Evolutionary conservation across 148 eudicot species (phyloP).

Genomic region (Persicaria tinctoria): DNA sequence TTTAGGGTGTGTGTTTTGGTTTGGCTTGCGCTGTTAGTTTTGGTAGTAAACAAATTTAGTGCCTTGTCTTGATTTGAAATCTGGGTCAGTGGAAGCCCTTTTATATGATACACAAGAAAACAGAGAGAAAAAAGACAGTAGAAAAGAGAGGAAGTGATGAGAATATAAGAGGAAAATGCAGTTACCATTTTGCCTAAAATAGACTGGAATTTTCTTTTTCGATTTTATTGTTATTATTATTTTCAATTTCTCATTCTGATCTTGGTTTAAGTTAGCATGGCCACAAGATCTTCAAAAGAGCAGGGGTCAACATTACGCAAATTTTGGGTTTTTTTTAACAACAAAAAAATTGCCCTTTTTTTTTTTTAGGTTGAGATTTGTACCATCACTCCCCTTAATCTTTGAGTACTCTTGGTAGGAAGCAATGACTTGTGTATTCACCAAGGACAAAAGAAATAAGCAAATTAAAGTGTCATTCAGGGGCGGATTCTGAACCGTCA

Average conservation of each 20-base stretch:
- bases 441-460: neutral
- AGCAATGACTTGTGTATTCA: neutral
- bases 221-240: neutral
- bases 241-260: neutral
- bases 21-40: neutral
- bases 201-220: neutral
- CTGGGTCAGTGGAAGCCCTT: neutral
- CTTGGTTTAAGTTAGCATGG: neutral
- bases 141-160: conserved; percentile 17
- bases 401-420: conserved; percentile 3
- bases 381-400: neutral
- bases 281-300: conserved; percentile 8
- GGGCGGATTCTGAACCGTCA: too few species aligned
- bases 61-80: neutral
- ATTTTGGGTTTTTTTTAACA: neutral
- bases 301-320: neutral
- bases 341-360: neutral
- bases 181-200: conserved; percentile 7
- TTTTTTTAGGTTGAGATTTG: neutral
- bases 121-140: conserved; percentile 1
- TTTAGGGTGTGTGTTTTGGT: neutral
- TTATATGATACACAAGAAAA: neutral
- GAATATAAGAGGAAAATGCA: conserved; percentile 1
- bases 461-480: too few species aligned
- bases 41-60: too few species aligned